Percentiles rank a stretch among this genome's conserved stretches.
These are phyloP conservation scores for Sclerotinia spermophila DNA, from an alignment of 2,329 filamentous ascomycete species.

Conservation along the genomic window DNA sequence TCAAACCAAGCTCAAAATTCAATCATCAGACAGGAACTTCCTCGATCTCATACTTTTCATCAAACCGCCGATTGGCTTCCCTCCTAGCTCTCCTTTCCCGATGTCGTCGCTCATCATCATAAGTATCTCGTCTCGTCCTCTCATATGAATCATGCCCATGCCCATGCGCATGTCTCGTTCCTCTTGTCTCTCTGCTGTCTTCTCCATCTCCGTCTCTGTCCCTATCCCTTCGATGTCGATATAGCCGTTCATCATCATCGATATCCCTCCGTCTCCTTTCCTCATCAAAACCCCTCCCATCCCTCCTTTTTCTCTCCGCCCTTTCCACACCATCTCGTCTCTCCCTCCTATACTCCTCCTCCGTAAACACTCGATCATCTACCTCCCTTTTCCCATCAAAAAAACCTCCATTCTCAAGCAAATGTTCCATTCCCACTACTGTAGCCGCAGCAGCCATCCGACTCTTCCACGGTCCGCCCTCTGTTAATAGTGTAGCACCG, in stretches of 20 bases:
- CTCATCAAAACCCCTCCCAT: slow-evolving; percentile 57
- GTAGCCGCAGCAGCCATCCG: slow-evolving; percentile 10
- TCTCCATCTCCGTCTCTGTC: neutral
- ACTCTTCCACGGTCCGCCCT: slow-evolving; percentile 7
- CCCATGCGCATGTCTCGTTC: neutral
- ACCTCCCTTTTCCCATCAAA: slow-evolving; percentile 52
- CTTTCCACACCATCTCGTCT: slow-evolving; percentile 31
- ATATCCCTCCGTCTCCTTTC: slow-evolving; percentile 43
- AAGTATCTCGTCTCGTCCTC: neutral
- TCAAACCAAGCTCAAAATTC: neutral
- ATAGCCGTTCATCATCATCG: neutral
- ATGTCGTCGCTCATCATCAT: neutral
- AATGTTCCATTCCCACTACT: slow-evolving; percentile 8
- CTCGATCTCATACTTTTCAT: slow-evolving; percentile 10
- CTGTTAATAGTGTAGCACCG: neutral
- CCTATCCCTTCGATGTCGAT: neutral
- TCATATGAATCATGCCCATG: neutral
- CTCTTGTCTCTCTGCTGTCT: neutral
- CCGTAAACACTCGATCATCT: slow-evolving; percentile 50
- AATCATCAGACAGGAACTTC: neutral
- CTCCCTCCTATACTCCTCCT: too few species aligned
- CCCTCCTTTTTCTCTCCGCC: slow-evolving; percentile 38
- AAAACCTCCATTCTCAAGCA: slow-evolving; percentile 57
- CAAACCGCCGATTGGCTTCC: neutral
- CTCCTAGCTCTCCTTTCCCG: neutral